A percentile compares a stretch with the other conserved stretches of the same genome.
Conservation (phyloP, 2,329 filamentous ascomycete genomes). For the Lachnellula hyalina region DNA sequence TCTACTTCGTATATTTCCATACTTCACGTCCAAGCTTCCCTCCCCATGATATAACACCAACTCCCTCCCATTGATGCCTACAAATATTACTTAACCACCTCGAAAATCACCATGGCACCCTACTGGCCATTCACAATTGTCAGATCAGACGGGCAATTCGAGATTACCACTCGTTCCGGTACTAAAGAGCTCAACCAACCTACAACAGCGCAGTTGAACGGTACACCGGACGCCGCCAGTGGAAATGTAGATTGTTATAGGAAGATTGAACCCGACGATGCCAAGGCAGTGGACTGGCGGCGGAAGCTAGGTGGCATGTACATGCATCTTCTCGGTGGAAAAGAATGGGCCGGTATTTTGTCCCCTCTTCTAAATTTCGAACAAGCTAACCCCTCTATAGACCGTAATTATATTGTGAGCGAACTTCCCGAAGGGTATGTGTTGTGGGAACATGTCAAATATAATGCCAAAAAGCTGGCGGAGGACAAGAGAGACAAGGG, state of each 20-base stretch:
- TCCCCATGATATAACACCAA: not conserved
- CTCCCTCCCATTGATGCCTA: not conserved
- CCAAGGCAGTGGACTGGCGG: slow-evolving; percentile 52
- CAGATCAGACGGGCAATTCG: slow-evolving; percentile 27
- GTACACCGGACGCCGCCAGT: slow-evolving; percentile 44
- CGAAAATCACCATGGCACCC: slow-evolving; percentile 14
- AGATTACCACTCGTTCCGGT: slow-evolving; percentile 19
- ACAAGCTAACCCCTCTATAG: slow-evolving; percentile 7
- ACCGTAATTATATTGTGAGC: slow-evolving; percentile 44
- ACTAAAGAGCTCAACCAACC: slow-evolving; percentile 43
- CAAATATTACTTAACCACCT: not conserved
- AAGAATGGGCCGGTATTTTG: slow-evolving; percentile 20
- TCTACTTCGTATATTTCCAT: not conserved
- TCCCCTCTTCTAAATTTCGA: not conserved
- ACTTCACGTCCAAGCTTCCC: not conserved
- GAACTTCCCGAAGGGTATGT: slow-evolving; percentile 51
- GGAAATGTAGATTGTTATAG: slow-evolving; percentile 51
- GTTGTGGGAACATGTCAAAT: slow-evolving; percentile 54
- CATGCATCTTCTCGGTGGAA: slow-evolving; percentile 41
- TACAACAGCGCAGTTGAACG: slow-evolving; percentile 45
- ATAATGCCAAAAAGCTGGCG: slow-evolving; percentile 38
- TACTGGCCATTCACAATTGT: slow-evolving; percentile 23
- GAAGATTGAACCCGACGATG: slow-evolving; percentile 42
- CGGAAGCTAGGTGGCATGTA: slow-evolving; percentile 55
- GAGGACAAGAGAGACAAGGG: slow-evolving; percentile 37